Base-by-base conservation (phyloP, 2,329 filamentous ascomycete genomes). In the Sporothrix humicola region DNA sequence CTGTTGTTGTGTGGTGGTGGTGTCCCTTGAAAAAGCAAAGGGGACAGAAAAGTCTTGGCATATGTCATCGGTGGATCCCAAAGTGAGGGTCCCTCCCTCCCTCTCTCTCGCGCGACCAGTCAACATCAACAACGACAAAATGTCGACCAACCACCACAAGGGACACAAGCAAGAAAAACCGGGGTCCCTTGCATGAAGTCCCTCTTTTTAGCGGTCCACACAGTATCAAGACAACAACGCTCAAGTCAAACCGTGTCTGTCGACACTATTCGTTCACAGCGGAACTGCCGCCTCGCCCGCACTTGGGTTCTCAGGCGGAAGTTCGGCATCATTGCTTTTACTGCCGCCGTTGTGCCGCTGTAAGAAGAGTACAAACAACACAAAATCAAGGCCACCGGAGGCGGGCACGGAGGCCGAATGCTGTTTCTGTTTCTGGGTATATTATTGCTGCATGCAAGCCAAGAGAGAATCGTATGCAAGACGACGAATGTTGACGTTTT, bases 21-120 rank as follows among this genome's bases (percentile, higher is more conserved):
- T 31, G 5, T 59, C 31, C 31, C 31, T 37, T 37, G 31, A 37
- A 37, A 37, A 37, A 37, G 31, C 31, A 37, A 37, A 37, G 7
- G 31, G 31, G 10, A n/a, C 17, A 8, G 37, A 37, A 17, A 12
- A 26, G 42, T 65, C 61, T 65, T 65, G 61, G 61, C 61, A 20
- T 65, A 65, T 65, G 61, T 65, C 61, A 65, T 65, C 61, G 61
- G 61, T 48, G 61, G 58, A 63, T 37, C 58, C 31, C 31, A 37
- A 17, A 63, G 20, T n/a, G 58, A 63, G 42, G 61, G 61, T 26
- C 61, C 42, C 61, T 17, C 59, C 37, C 56, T 59, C 12, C 26
- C 56, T 17, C 37, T 4, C 59, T n/a, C 15, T 20, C 9, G 31
- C 23, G 31, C 31, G 7, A 37, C 37, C 31, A 23, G 23, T 12